These are phyloP conservation scores for Samsoniella hepiali DNA, from an alignment of 2,329 filamentous ascomycete species.

Conservation along the genomic window DNA sequence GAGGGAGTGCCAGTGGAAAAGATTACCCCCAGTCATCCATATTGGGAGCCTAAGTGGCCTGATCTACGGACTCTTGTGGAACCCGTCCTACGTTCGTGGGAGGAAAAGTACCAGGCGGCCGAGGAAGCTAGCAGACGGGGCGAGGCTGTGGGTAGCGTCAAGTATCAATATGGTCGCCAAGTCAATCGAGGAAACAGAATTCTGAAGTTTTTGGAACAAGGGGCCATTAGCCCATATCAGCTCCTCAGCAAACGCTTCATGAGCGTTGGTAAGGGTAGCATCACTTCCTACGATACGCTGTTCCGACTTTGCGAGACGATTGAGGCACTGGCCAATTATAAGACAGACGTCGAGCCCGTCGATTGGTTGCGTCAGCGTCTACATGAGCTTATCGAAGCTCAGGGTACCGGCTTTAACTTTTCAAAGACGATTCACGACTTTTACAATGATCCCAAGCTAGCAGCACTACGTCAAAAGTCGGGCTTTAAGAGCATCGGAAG, in stretches of 20 bases:
- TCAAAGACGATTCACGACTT: slow-evolving; percentile 50
- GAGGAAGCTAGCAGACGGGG: slow-evolving; percentile 32
- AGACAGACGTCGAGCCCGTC: slow-evolving; percentile 49
- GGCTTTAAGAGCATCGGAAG: slow-evolving; percentile 57
- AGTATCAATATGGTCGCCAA: slow-evolving; percentile 54
- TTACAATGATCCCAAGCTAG: slow-evolving; percentile 54
- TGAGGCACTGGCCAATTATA: slow-evolving; percentile 51
- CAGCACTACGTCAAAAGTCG: slow-evolving; percentile 46
- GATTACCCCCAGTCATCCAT: slow-evolving; percentile 36
- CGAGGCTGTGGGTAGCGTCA: slow-evolving; percentile 38
- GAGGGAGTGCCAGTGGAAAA: slow-evolving; percentile 16
- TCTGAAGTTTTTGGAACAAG: slow-evolving; percentile 49
- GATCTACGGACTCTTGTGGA: slow-evolving; percentile 42
- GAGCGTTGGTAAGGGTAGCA: slow-evolving; percentile 36
- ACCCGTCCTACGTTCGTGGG: slow-evolving; percentile 45
- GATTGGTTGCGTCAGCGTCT: slow-evolving; percentile 58
- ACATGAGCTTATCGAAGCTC: slow-evolving; percentile 43
- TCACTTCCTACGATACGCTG: slow-evolving; percentile 54
- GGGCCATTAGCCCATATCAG: slow-evolving; percentile 55
- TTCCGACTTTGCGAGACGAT: slow-evolving; percentile 54
- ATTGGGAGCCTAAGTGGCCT: slow-evolving; percentile 55
- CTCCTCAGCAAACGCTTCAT: slow-evolving; percentile 52
- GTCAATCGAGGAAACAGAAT: slow-evolving; percentile 53
- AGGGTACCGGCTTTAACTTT: slow-evolving; percentile 49
- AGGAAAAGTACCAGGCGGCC: slow-evolving; percentile 42